Base-by-base conservation (phyloP, 164 flowering plant genomes). In the Euptelea pleiosperma region DNA sequence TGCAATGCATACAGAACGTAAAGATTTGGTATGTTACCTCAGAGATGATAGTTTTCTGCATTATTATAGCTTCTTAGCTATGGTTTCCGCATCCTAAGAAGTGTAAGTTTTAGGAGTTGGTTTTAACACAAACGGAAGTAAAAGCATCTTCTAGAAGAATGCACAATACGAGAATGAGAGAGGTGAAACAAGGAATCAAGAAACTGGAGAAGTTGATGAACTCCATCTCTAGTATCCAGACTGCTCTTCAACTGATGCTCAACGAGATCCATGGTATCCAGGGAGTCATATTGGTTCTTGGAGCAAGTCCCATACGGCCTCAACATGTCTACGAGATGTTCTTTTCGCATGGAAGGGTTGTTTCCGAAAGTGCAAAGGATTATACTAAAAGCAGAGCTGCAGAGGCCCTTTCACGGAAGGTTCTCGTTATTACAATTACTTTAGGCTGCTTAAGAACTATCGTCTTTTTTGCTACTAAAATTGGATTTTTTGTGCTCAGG, bases 381-480 rank as follows among this genome's bases (percentile, higher is more conserved):
- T 83, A 75, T 47, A 37, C 55, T 18, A 82, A 73, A 60, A 79
- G 54, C 68, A 85, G 53, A 75, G 75, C 68, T 22, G 92, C 90
- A 2, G 95, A 90, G 22, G 75, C 70, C 43, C 75, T 93, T 55
- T 88, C 93, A 8, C 82, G 74, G 71, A 93, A 85, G 97, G 99
- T 93, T 54, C 45, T 41, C 26, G 25, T 53, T 63, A 7, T 10
- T 55, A 18, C 51, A 53, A 3, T 31, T 48, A 18, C 30, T 31
- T 50, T 39, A 21, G 7, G 12, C 11, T 46, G 30, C 43, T 7
- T 2, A 5, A 14, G 11, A 40, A 45, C 24, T 26, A 29, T 35
- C 22, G 21, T 8, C 46, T 34, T 47, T 42, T 18, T 16, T 33
- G n/a, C 10, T 9, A 24, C 45, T 72, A 33, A 60, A 36, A 34